Evolutionary conservation across 2,329 filamentous ascomycete species (phyloP).

Genomic region (Paraphoma chrysanthemicola): DNA sequence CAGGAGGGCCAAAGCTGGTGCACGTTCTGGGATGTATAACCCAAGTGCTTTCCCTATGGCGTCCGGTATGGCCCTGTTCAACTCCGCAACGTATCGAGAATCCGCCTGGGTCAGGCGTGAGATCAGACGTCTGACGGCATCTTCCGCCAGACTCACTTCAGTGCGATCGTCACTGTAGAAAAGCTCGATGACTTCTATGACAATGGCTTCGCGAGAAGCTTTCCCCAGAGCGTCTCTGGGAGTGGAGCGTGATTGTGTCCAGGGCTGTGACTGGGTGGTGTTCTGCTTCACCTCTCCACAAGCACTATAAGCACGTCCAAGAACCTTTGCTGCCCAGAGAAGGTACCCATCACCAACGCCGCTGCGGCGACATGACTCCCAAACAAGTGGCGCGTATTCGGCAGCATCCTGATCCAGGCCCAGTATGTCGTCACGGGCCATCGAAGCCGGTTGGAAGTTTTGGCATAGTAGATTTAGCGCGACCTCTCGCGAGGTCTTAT

Average conservation of each 20-base stretch:
- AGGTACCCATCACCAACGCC: slow-evolving; percentile 73
- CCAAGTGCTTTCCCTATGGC: slow-evolving; percentile 38
- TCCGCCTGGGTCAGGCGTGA: slow-evolving; percentile 30
- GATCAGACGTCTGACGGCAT: slow-evolving; percentile 42
- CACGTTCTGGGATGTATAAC: slow-evolving; percentile 23
- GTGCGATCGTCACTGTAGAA: slow-evolving; percentile 48
- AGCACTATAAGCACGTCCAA: slow-evolving; percentile 76
- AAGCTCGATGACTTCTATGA: slow-evolving; percentile 45
- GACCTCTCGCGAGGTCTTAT: slow-evolving; percentile 71
- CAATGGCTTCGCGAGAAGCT: slow-evolving; percentile 44
- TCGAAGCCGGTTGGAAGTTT: slow-evolving; percentile 70
- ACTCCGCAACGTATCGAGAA: slow-evolving; percentile 33
- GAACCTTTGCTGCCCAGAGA: slow-evolving; percentile 82
- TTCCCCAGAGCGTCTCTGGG: slow-evolving; percentile 33
- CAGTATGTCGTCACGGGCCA: slow-evolving; percentile 70
- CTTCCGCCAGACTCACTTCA: slow-evolving; percentile 55
- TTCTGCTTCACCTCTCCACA: slow-evolving; percentile 69
- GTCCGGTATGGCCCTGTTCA: slow-evolving; percentile 37
- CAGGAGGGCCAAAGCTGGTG: slow-evolving; percentile 3
- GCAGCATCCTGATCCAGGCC: slow-evolving; percentile 70
- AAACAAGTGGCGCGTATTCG: slow-evolving; percentile 70
- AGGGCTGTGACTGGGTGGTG: slow-evolving; percentile 28
- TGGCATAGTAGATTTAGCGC: slow-evolving; percentile 77
- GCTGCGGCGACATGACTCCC: slow-evolving; percentile 75
- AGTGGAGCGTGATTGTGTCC: slow-evolving; percentile 27